Evolutionary conservation across 1,284 basidiomycete species (phyloP).

Genomic region (Malassezia psittaci): DNA sequence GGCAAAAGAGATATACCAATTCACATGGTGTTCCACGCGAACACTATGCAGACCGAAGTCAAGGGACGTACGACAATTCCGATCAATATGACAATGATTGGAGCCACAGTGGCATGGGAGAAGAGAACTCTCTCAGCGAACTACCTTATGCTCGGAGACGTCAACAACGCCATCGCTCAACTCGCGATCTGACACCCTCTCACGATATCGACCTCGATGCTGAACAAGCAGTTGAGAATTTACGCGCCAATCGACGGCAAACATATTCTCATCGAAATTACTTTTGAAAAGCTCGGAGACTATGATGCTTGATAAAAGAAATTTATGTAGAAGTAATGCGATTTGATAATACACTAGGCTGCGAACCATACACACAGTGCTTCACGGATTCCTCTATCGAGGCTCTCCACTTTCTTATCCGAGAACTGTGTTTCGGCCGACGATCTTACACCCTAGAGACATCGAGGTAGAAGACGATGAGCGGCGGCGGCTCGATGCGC

Average conservation of each 20-base stretch:
- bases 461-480: background rate
- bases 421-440: no score
- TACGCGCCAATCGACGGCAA: background rate
- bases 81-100: no score
- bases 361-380: no score
- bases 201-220: slow-evolving; percentile 4
- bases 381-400: no score
- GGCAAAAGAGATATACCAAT: no score
- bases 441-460: no score
- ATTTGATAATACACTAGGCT: no score
- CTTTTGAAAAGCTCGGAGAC: background rate
- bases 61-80: background rate
- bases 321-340: no score
- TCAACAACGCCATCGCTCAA: background rate
- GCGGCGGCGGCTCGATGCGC: background rate
- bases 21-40: background rate
- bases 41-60: background rate
- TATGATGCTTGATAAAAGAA: background rate
- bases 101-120: background rate
- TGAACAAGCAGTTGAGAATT: background rate
- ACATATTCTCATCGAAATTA: background rate
- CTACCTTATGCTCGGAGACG: background rate
- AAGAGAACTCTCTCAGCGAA: background rate
- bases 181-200: background rate
- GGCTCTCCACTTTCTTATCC: no score